Conservation (phyloP, 106 monocot species). For the Allium sativum region DNA sequence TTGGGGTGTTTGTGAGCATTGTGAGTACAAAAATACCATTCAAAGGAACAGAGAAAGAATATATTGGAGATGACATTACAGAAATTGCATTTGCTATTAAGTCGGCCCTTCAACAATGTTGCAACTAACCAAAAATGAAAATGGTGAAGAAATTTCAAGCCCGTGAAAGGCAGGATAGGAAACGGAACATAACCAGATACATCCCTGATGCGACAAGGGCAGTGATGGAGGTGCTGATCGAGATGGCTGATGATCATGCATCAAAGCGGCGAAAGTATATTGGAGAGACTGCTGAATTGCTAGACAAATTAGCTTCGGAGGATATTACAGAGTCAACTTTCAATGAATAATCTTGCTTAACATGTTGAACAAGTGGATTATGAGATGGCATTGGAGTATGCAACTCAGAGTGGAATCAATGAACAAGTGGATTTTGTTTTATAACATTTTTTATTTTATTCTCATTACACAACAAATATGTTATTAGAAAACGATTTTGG, state of each 20-base stretch:
- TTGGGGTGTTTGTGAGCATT: constrained; percentile 95
- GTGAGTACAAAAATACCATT: constrained; percentile 99
- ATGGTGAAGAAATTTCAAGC: constrained; percentile 96
- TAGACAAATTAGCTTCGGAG: constrained; percentile 40
- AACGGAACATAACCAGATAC: constrained; percentile 44
- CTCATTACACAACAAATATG: no score
- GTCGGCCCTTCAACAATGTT: constrained; percentile 91
- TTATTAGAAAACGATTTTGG: no score
- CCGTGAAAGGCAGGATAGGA: constrained; percentile 86
- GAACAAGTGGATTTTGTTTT: no score
- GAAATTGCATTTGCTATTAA: constrained; percentile 91
- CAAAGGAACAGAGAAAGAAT: constrained; percentile 98
- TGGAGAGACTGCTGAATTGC: constrained; percentile 41
- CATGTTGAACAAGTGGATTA: constrained; percentile 73
- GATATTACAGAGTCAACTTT: constrained; percentile 52
- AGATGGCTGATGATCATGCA: constrained; percentile 26
- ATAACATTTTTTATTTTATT: no score
- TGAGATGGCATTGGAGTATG: constrained; percentile 72
- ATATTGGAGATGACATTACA: constrained; percentile 96
- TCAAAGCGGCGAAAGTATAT: constrained; percentile 32
- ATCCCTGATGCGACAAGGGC: constrained; percentile 69
- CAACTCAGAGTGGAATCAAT: constrained; percentile 61
- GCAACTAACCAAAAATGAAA: constrained; percentile 84
- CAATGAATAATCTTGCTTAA: constrained; percentile 43
- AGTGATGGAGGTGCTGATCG: constrained; percentile 35